Conservation (phyloP, 2,329 filamentous ascomycete genomes). For the Epichloe baconii region DNA sequence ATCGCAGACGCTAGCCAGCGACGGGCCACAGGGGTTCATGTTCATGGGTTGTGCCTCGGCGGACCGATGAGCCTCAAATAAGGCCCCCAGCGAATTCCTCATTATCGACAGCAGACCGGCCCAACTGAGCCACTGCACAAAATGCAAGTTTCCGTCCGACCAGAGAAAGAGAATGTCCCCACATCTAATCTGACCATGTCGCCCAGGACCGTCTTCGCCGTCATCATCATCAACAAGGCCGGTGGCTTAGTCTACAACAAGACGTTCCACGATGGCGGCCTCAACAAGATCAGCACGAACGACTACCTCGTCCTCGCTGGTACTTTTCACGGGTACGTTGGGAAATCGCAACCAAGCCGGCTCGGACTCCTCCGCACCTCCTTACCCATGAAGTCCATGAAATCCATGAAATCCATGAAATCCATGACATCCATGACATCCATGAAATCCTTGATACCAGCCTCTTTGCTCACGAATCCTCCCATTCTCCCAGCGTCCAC, state of each 20-base stretch:
- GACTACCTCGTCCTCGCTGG: slow-evolving; percentile 94
- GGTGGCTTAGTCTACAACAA: slow-evolving; percentile 94
- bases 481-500: slow-evolving; percentile 38
- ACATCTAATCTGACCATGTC: not conserved
- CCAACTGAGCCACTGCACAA: not conserved
- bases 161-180: not conserved
- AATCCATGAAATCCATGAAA: too few species aligned
- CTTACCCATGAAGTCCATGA: too few species aligned
- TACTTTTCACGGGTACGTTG: slow-evolving; percentile 78
- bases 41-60: slow-evolving; percentile 4
- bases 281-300: slow-evolving; percentile 84
- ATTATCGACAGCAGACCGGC: not conserved
- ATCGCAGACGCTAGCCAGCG: not conserved
- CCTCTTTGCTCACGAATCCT: slow-evolving; percentile 5
- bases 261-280: slow-evolving; percentile 71
- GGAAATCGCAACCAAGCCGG: too few species aligned
- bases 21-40: not conserved
- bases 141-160: not conserved
- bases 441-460: too few species aligned
- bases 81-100: not conserved
- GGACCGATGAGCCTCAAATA: slow-evolving; percentile 7
- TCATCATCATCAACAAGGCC: slow-evolving; percentile 98
- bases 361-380: too few species aligned
- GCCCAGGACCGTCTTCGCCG: slow-evolving; percentile 77
- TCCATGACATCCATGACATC: too few species aligned